These are phyloP conservation scores for Eutypa lata DNA, from an alignment of 2,329 filamentous ascomycete species.

Conservation along the genomic window DNA sequence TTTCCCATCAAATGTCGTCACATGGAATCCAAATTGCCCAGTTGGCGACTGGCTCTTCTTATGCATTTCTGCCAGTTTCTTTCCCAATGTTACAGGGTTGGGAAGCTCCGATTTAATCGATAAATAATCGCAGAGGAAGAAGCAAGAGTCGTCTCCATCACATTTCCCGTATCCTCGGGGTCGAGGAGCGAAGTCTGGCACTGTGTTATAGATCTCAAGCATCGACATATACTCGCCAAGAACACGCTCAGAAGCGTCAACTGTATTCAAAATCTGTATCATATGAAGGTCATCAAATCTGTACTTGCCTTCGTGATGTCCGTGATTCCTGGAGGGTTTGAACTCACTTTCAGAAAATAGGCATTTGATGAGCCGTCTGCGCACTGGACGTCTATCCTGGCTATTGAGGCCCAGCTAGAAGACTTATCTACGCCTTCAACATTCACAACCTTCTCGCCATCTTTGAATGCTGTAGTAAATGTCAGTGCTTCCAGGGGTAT, in stretches of 20 bases:
- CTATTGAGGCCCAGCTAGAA: slow-evolving; percentile 6
- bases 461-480: slow-evolving; percentile 1
- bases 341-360: slow-evolving; percentile 10
- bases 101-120: slow-evolving; percentile 7
- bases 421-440: slow-evolving; percentile 4
- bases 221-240: slow-evolving; percentile 11
- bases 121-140: slow-evolving; percentile 16
- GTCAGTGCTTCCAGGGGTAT: neutral
- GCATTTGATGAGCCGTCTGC: neutral
- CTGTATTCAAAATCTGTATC: slow-evolving; percentile 2
- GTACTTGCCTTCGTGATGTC: neutral
- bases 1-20: slow-evolving; percentile 15
- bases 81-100: slow-evolving; percentile 11
- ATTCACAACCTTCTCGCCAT: slow-evolving; percentile 4
- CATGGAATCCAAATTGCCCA: slow-evolving; percentile 16
- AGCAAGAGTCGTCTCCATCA: slow-evolving; percentile 5
- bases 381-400: slow-evolving; percentile 1
- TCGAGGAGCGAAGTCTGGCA: slow-evolving; percentile 8
- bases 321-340: neutral
- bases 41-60: slow-evolving; percentile 17
- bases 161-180: slow-evolving; percentile 8
- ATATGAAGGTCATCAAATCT: neutral
- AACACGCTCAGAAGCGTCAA: slow-evolving; percentile 9
- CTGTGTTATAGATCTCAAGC: slow-evolving; percentile 8
- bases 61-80: slow-evolving; percentile 19